Evolutionary conservation across 164 flowering plant species (phyloP), one percentile per base, ranked within the genome.

Genomic region (Sextonia rubra): DNA sequence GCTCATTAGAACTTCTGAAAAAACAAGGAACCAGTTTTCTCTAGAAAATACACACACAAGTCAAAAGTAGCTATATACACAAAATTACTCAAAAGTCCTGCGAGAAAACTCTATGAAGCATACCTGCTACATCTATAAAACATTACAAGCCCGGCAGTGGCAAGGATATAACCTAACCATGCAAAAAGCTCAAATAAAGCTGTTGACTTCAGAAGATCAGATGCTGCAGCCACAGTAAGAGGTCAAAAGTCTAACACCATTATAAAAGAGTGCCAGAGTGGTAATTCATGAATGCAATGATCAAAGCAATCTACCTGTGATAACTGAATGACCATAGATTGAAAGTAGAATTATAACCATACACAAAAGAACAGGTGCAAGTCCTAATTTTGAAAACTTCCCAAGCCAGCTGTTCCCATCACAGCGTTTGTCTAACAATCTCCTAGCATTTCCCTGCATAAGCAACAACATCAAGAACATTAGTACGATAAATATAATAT

Each of bases 51-150:
- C 44, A 37, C 44, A 32, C 44, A 37, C 44, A 37, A 37, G 44
- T 37, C 44, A 37, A 37, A 37, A 23, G 26, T 62, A 62, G 26
- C 65, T 25, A 62, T 62, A 62, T 12, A 62, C 25, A 62, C 26
- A 62, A 14, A 8, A 25, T 23, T 25, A 25, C 12, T 25, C 65
- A 62, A 62, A 62, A 62, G 26, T 25, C 5, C 17, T 15, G 27
- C 15, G 24, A 23, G 29, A 62, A 62, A 62, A 27, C 61, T 58
- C 61, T 58, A 58, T 71, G 93, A 96, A 55, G 84, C 69, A 72
- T 85, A 94, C 99, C 98, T 89, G 94, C 94, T 92, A 83, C 99
- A 94, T 77, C 89, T 85, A 73, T 91, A 89, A 74, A 92, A 90
- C 86, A 90, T 72, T 58, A 89, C 81, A 49, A 94, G 77, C 69